Percentiles rank a stretch among this genome's conserved stretches.
Conservation (phyloP, 1,284 basidiomycete genomes). For the Leccinum colubrinum region DNA sequence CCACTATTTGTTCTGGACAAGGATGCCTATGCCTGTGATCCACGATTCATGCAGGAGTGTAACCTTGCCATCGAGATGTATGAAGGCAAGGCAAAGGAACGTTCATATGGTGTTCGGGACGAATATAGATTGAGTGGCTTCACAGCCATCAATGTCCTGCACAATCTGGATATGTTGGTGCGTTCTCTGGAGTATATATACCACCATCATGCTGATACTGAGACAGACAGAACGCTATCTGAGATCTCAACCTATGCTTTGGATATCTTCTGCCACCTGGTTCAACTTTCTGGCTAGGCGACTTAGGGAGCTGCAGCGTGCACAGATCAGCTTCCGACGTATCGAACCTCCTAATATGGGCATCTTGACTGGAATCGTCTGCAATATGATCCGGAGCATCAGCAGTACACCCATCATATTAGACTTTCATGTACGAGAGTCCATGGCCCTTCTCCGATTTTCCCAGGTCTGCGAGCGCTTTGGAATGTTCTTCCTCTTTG, state of each 20-base stretch:
- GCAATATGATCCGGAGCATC: neutral
- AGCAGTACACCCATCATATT: neutral
- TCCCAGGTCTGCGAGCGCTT: neutral
- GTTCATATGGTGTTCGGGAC: neutral
- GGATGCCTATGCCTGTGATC: neutral
- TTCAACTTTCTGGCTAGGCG: neutral
- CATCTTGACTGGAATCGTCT: neutral
- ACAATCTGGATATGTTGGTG: neutral
- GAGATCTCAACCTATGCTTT: neutral
- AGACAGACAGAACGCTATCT: neutral
- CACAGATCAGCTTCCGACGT: neutral
- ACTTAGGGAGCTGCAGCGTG: neutral
- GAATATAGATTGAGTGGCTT: neutral
- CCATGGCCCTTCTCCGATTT: conserved; percentile 1
- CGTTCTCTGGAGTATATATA: neutral
- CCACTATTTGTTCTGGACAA: conserved; percentile 4
- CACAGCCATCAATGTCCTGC: neutral
- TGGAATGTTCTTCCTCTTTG: conserved; percentile 1
- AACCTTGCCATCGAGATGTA: neutral
- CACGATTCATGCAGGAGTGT: neutral
- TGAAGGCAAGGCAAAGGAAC: neutral
- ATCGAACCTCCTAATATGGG: neutral
- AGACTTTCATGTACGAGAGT: conserved; percentile 1
- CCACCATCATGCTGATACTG: neutral
- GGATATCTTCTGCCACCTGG: neutral